Evolutionary conservation across 179 eudicot species (phyloP), one percentile per base, ranked within the genome.

Genomic region (Monotropa hypopitys): DNA sequence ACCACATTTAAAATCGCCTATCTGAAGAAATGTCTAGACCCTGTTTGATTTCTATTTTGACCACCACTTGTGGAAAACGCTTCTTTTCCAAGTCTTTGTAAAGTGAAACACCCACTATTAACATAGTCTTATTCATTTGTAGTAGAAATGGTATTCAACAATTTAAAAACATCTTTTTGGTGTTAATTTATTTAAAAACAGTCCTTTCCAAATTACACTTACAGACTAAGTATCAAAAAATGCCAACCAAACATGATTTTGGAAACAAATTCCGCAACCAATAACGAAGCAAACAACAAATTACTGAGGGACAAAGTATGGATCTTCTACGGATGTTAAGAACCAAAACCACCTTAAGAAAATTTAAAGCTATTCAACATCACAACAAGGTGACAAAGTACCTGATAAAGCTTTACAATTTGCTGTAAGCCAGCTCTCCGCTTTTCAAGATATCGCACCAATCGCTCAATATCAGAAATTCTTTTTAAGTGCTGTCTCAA

Each of bases 351-450:
- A 68, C n/a, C n/a, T n/a, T n/a, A n/a, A 6, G 11, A 51, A 40
- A 72, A 2, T 15, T 51, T 26, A 42, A 66, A 57, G 47, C 10
- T 54, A 68, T 9, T 67, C 20, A 76, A 21, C 73, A 43, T 56
- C 54, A 35, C 10, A 26, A 66, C 33, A 45, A 7, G 69, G 75
- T 28, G 66, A 63, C 72, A 21, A 72, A 70, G 8, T 76, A 95
- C 99, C 97, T 95, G 99, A 80, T 95, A 95, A 78, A 95, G 97
- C 84, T 95, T 95, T 51, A 95, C 99, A 83, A 95, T 85, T 83
- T 90, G 97, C 71, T 87, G 86, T 67, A 95, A 86, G 76, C 86
- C 84, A 69, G 97, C 97, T 78, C 87, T 85, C 80, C 77, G 84
- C 86, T 81, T 90, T 85, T 88, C 89, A 85, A 95, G 89, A 80